Conservation (phyloP, 1,139 yeast species). For the Nakaseomyces uthaithaninus region DNA sequence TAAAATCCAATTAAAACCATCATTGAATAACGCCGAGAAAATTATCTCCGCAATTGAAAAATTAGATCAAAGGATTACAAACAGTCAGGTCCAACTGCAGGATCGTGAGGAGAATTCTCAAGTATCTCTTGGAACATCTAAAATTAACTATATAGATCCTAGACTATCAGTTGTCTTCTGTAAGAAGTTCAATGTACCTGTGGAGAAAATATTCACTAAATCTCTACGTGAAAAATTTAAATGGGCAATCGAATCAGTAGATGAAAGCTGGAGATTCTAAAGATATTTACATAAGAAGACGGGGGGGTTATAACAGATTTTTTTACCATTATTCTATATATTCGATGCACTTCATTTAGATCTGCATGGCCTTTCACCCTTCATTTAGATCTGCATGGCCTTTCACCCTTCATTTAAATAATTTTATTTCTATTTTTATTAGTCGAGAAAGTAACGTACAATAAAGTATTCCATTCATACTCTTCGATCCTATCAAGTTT, state of each 20-base stretch:
- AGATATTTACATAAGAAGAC: background rate
- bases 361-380: too few relatives aligned
- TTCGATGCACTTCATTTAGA: too few relatives aligned
- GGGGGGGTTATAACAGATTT: background rate
- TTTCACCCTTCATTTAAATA: too few relatives aligned
- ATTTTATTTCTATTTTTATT: too few relatives aligned
- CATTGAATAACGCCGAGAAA: slow-evolving; percentile 56
- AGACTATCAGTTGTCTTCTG: slow-evolving; percentile 84
- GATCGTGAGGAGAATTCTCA: slow-evolving; percentile 93
- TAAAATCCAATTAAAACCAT: slow-evolving; percentile 47
- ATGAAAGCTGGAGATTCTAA: slow-evolving; percentile 45
- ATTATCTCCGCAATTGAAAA: slow-evolving; percentile 64
- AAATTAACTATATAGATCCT: slow-evolving; percentile 93
- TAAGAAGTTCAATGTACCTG: slow-evolving; percentile 78
- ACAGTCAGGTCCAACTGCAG: slow-evolving; percentile 64
- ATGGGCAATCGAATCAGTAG: slow-evolving; percentile 94
- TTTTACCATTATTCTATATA: too few relatives aligned
- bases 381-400: too few relatives aligned
- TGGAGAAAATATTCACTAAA: slow-evolving; percentile 85
- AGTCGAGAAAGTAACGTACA: too few relatives aligned
- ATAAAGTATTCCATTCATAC: too few relatives aligned
- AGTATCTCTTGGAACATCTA: slow-evolving; percentile 88
- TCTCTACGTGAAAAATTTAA: slow-evolving; percentile 85
- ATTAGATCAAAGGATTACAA: slow-evolving; percentile 61
- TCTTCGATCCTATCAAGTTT: too few relatives aligned